These are phyloP conservation scores for Clarkia xantiana DNA, from an alignment of 345 rosid species.

Conservation along the genomic window DNA sequence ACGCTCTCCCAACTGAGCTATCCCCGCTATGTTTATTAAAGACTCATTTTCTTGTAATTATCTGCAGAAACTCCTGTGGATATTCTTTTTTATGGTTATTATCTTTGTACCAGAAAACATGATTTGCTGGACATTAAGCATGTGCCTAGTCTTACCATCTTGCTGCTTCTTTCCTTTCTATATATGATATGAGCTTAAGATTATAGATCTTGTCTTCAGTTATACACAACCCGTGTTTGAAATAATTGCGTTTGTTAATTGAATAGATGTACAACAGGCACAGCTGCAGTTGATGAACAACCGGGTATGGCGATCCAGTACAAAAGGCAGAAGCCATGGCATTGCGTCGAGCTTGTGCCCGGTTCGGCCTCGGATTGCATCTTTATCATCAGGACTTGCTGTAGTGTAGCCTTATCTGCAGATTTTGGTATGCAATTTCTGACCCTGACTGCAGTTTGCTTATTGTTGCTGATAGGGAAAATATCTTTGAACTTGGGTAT, in stretches of 20 bases:
- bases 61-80: too few relatives aligned
- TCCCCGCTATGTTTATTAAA: slow-evolving; percentile 27
- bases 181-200: background rate
- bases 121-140: too few relatives aligned
- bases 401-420: slow-evolving; percentile 7
- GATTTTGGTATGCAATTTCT: too few relatives aligned
- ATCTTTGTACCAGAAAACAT: too few relatives aligned
- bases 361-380: slow-evolving; percentile 81
- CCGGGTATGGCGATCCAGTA: slow-evolving; percentile 64
- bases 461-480: too few relatives aligned
- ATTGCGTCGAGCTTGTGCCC: slow-evolving; percentile 75
- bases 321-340: slow-evolving; percentile 96
- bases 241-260: slow-evolving; percentile 19
- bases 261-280: slow-evolving; percentile 67
- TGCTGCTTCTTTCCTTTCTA: too few relatives aligned
- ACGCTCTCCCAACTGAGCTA: slow-evolving; percentile 97
- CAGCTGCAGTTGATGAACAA: slow-evolving; percentile 35
- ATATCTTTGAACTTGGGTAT: too few relatives aligned
- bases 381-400: slow-evolving; percentile 68
- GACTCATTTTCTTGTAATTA: too few relatives aligned
- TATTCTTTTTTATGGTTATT: too few relatives aligned
- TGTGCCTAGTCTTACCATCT: too few relatives aligned
- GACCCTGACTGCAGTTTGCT: too few relatives aligned
- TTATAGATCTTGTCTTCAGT: background rate
- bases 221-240: too few relatives aligned